Percentiles rank a stretch among this genome's conserved stretches.
Evolutionary conservation across 2,329 filamentous ascomycete genomes (phyloP).

Genomic region (Phialophora chinensis): DNA sequence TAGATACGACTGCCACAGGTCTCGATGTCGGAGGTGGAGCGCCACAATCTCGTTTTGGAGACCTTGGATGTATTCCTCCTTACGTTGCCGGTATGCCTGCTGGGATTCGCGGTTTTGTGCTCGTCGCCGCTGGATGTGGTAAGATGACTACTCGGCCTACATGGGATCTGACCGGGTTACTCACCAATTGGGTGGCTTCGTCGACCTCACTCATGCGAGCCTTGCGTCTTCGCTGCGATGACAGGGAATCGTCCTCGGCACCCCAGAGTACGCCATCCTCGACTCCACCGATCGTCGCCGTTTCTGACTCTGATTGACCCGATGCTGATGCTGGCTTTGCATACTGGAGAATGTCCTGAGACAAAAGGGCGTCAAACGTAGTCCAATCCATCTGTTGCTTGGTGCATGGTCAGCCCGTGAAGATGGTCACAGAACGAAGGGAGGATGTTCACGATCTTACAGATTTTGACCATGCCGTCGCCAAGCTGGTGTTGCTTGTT

Average conservation of each 20-base stretch:
- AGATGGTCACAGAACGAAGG: background rate
- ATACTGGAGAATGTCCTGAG: background rate
- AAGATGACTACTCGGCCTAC: background rate
- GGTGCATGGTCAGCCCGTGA: background rate
- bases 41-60: constrained; percentile 8
- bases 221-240: constrained; percentile 18
- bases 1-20: constrained; percentile 14
- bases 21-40: constrained; percentile 22
- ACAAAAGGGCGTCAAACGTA: background rate
- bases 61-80: constrained; percentile 12
- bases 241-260: background rate
- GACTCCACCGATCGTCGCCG: background rate
- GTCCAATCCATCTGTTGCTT: constrained; percentile 8
- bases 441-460: background rate
- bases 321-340: background rate
- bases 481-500: background rate
- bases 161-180: background rate
- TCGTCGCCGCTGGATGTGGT: constrained; percentile 15
- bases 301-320: background rate
- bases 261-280: background rate
- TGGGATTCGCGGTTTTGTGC: constrained; percentile 21
- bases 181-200: constrained; percentile 15
- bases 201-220: constrained; percentile 20
- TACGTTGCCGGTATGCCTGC: constrained; percentile 17
- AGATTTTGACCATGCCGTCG: background rate